Conservation (phyloP, 1,139 yeast species). For the Arxiozyma heterogenica region DNA sequence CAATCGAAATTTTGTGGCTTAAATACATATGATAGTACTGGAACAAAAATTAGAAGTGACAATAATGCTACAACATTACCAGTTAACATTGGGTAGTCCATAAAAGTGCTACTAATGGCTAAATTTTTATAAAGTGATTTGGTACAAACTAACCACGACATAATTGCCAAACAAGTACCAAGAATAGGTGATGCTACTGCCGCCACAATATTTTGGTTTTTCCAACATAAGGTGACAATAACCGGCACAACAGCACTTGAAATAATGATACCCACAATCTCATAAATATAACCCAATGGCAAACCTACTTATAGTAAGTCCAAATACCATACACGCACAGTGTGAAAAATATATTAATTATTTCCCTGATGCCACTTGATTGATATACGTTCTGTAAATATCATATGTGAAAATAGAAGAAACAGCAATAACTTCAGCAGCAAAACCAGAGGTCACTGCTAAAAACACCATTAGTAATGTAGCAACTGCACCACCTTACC, state of each 20-base stretch:
- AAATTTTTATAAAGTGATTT: constrained; percentile 44
- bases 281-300: constrained; percentile 75
- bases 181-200: constrained; percentile 53
- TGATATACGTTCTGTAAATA: constrained; percentile 67
- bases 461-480: constrained; percentile 68
- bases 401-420: constrained; percentile 80
- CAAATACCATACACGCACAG: constrained; percentile 51
- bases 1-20: constrained; percentile 72
- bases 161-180: constrained; percentile 53
- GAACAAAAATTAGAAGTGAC: constrained; percentile 62
- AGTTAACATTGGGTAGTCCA: constrained; percentile 73
- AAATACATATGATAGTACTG: constrained; percentile 53
- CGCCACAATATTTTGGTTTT: constrained; percentile 53
- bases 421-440: constrained; percentile 82
- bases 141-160: constrained; percentile 59
- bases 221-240: constrained; percentile 61
- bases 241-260: constrained; percentile 81
- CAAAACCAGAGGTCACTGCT: constrained; percentile 75
- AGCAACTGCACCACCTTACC: constrained; percentile 85
- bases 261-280: constrained; percentile 79
- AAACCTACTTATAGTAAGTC: constrained; percentile 69
- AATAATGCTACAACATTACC: constrained; percentile 78
- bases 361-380: constrained; percentile 69
- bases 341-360: constrained; percentile 62
- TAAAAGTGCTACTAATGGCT: constrained; percentile 57